Percentiles rank a stretch among this genome's conserved stretches.
Conservation (phyloP, 148 eudicot species). For the Persicaria tinctoria region DNA sequence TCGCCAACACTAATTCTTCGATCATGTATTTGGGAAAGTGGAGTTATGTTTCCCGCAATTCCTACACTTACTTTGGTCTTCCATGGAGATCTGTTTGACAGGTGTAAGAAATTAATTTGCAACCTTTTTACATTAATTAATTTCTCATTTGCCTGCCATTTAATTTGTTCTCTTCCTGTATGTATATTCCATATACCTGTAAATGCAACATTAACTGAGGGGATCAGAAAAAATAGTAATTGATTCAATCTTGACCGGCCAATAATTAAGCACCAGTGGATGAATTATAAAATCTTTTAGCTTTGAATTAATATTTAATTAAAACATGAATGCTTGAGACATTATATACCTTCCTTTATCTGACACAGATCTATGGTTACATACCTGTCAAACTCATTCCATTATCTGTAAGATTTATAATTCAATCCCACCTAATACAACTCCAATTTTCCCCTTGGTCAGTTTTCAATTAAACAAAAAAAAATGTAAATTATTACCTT, state of each 20-base stretch:
- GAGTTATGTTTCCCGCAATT: not conserved
- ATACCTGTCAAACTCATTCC: conserved; percentile 4
- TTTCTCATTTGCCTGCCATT: not conserved
- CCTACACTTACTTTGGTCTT: not conserved
- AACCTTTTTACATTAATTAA: too few relatives aligned
- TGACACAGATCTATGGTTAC: conserved; percentile 11
- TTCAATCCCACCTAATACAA: conserved; percentile 3
- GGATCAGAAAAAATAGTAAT: not conserved
- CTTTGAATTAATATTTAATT: not conserved
- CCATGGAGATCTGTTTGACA: not conserved
- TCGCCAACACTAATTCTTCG: not conserved
- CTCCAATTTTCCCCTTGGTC: not conserved
- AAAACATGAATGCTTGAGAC: not conserved
- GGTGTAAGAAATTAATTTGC: not conserved
- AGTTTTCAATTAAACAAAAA: not conserved
- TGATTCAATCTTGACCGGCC: conserved; percentile 1
- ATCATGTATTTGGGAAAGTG: not conserved
- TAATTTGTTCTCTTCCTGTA: not conserved
- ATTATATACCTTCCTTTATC: not conserved
- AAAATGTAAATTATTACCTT: not conserved
- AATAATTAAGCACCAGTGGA: not conserved
- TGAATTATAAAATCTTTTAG: not conserved
- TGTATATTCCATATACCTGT: not conserved
- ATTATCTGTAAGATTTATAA: conserved; percentile 1
- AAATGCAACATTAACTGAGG: not conserved